Base-by-base conservation (phyloP, 2,329 filamentous ascomycete genomes). In the Pseudogymnoascus sp. region DNA sequence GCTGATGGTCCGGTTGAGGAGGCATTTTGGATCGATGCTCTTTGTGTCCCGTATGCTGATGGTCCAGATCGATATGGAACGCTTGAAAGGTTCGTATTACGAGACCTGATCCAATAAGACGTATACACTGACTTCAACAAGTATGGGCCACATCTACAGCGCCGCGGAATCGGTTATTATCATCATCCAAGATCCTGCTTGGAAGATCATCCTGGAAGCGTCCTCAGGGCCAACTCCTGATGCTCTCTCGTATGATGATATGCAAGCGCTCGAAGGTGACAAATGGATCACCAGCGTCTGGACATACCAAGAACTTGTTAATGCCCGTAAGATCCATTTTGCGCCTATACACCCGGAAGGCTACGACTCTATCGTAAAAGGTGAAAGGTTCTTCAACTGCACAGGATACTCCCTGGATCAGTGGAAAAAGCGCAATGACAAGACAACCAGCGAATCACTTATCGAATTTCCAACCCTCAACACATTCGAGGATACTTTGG, bases 11-110 rank as follows among this genome's bases (percentile, higher is more conserved):
- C 60, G 8, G 59, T 51, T 4, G 41, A 62, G 8, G 64, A 66
- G 15, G 64, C 61, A 3, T 66, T 65, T 36, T 66, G 65, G 64
- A 66, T 67, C 10, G 65, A 66, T 60, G 65, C 64, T 5, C 44
- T 67, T 6, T 67, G 65, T 44, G 63, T 67, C 17, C 65, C 65
- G 13, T 65, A 65, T 8, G 7, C 41, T 9, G 63, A 65, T 21
- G 60, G 29, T 5, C 48, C 60, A 17, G 60, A 62, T 17, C 48
- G 65, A 31, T 58, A 61, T 21, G 62, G 61, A 4, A 66, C 64
- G 3, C 60, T 67, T 35, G 64, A 67, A 58, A 67, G 65, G 65
- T 64, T 5, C 2, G 27, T 13, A 33, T 55, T 55, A 9, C 39
- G 6, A 17, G 5, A 35, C 5, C 3, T 21, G 3, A 9, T 61